Evolutionary conservation across 2,329 filamentous ascomycete species (phyloP).

Genomic region (Exophiala lecanii-corni): DNA sequence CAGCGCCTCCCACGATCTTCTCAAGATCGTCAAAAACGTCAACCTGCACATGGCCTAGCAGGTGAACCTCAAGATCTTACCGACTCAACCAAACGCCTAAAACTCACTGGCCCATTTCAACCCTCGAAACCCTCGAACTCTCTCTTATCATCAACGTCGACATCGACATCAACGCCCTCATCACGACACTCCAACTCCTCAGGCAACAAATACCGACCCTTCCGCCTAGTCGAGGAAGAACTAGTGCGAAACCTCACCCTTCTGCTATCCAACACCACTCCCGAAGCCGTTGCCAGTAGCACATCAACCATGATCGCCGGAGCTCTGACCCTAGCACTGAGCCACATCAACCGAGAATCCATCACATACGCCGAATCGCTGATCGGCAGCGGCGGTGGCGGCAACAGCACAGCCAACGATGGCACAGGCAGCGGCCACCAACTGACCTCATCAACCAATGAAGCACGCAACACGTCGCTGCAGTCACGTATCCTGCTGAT

Average conservation of each 20-base stretch:
- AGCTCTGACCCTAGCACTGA: constrained; percentile 81
- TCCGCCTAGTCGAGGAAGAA: constrained; percentile 77
- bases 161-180: constrained; percentile 27
- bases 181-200: constrained; percentile 30
- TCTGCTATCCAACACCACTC: constrained; percentile 67
- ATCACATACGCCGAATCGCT: constrained; percentile 60
- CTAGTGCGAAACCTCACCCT: constrained; percentile 68
- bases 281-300: constrained; percentile 58
- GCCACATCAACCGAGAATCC: constrained; percentile 81
- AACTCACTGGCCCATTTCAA: constrained; percentile 21
- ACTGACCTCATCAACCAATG: constrained; percentile 33
- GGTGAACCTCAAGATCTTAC: constrained; percentile 15
- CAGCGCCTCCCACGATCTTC: constrained; percentile 16
- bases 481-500: constrained; percentile 83
- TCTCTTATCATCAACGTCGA: constrained; percentile 23
- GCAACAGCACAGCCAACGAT: constrained; percentile 37
- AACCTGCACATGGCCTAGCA: constrained; percentile 34
- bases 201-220: constrained; percentile 91
- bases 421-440: constrained; percentile 32
- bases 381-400: constrained; percentile 38
- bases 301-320: constrained; percentile 86
- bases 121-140: constrained; percentile 20
- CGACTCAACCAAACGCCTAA: constrained; percentile 23
- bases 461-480: constrained; percentile 40
- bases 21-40: constrained; percentile 12